Conservation (phyloP, 306 rosid genomes). For the Abrus pulchellus region DNA sequence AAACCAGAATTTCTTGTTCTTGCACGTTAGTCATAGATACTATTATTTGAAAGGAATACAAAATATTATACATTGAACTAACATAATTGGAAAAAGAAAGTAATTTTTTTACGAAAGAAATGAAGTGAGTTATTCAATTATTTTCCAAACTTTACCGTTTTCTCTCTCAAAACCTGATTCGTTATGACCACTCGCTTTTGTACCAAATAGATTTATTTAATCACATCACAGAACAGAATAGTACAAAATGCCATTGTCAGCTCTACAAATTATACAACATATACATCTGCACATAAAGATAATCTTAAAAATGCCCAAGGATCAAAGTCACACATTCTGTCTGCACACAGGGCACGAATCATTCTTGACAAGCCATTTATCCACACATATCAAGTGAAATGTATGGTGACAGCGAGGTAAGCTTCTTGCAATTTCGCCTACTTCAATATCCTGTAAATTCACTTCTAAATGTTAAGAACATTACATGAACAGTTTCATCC, state of each 20-base stretch:
- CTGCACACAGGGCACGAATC: constrained; percentile 85
- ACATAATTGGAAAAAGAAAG: not conserved
- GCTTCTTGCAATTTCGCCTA: constrained; percentile 73
- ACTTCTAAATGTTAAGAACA: constrained; percentile 27
- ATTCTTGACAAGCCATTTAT: constrained; percentile 79
- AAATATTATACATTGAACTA: not conserved
- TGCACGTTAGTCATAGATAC: not conserved
- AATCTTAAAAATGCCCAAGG: constrained; percentile 16
- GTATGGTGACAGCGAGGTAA: constrained; percentile 71
- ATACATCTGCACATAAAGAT: constrained; percentile 27
- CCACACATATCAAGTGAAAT: constrained; percentile 82
- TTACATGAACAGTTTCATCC: constrained; percentile 23
- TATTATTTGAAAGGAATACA: not conserved
- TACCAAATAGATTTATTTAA: constrained; percentile 18
- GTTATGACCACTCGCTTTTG: constrained; percentile 11
- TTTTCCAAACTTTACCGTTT: not conserved
- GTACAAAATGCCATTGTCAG: constrained; percentile 10
- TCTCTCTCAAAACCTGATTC: constrained; percentile 22
- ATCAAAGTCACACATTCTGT: constrained; percentile 55
- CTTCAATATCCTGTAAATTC: constrained; percentile 68
- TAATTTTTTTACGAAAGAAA: not conserved
- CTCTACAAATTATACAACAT: constrained; percentile 39
- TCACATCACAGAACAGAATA: constrained; percentile 38
- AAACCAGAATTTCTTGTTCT: not conserved
- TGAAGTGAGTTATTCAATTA: not conserved